Base-by-base conservation (phyloP, 805 yeast species). In the Sungouiozyma intestinalis region DNA sequence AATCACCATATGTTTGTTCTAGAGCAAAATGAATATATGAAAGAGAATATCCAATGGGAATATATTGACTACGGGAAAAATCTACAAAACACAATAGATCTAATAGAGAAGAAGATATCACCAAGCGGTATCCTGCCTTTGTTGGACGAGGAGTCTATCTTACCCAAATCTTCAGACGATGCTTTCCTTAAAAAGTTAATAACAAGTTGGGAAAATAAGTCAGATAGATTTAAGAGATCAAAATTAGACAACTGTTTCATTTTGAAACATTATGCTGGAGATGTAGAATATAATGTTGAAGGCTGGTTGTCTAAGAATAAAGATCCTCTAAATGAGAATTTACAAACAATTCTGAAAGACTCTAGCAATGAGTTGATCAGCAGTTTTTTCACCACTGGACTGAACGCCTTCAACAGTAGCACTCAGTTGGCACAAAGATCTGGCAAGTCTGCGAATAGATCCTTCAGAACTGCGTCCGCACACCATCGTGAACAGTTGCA, bases 1-100 rank as follows among this genome's bases (percentile, higher is more conserved):
- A 92, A 90, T 57, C 97, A 88, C 66, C 97, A 92, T 59, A 96
- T 92, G 64, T 92, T 92, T 74, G 88, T 92, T 54, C 74, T 92
- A 46, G 99, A 92, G 59, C 97, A 92, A 68, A 95, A 86, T 58
- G 97, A 92, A 62, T 92, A 92, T 57, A 72, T 87, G 44, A 78
- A 78, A 45, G 98, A 92, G 65, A 87, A 87, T 54, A 90, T 92
- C 47, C 90, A 87, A 53, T 92, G 98, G 97, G 79, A 88, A 34
- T 92, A 88, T 55, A 81, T 90, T 39, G 98, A 92, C 58, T 92
- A 87, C 64, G 98, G 98, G 14, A 83, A 81, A 46, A 97, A 92
- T 60, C 68, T 92, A 43, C 95, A 90, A 58, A 94, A 94, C 19
- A 90, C 98, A 0, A 92, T 92, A 40, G 94, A 88, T 52, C 68